A percentile compares a stretch with the other conserved stretches of the same genome.
Conservation (phyloP, 352 stramenopile species). For the Phytophthora pinifolia region DNA sequence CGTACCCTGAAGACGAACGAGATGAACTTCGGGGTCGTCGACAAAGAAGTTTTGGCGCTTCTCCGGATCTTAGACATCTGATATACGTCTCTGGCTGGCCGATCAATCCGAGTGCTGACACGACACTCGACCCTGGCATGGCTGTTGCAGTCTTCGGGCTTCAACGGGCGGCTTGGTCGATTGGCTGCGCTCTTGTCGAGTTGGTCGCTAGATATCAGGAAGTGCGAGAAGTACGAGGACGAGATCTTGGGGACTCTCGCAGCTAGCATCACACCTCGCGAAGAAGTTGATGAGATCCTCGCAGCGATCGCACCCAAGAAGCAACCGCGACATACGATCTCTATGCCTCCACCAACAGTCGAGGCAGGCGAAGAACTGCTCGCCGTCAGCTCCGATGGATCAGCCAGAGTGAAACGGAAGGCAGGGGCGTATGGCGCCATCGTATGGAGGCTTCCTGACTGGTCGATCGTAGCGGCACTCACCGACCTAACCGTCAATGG, state of each 20-base stretch:
- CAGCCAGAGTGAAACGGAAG: not conserved
- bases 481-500: not conserved
- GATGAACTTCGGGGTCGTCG: constrained; percentile 3
- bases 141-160: not conserved
- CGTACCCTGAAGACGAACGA: constrained; percentile 8
- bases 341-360: not conserved
- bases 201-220: too few species aligned
- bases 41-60: constrained; percentile 10
- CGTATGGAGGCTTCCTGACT: not conserved
- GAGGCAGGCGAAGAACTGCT: not conserved
- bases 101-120: not conserved
- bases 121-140: constrained; percentile 5
- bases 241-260: not conserved
- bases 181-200: too few species aligned
- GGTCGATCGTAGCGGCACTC: not conserved
- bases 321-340: not conserved
- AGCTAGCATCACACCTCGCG: not conserved
- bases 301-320: not conserved
- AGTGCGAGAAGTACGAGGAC: too few species aligned
- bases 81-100: not conserved
- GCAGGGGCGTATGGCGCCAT: constrained; percentile 2
- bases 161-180: too few species aligned
- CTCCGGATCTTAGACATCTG: constrained; percentile 1
- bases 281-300: not conserved
- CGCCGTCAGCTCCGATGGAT: constrained; percentile 1